Percentiles rank a stretch among this genome's conserved stretches.
Conservation (phyloP, 805 yeast species). For the Candida ponderosae region DNA sequence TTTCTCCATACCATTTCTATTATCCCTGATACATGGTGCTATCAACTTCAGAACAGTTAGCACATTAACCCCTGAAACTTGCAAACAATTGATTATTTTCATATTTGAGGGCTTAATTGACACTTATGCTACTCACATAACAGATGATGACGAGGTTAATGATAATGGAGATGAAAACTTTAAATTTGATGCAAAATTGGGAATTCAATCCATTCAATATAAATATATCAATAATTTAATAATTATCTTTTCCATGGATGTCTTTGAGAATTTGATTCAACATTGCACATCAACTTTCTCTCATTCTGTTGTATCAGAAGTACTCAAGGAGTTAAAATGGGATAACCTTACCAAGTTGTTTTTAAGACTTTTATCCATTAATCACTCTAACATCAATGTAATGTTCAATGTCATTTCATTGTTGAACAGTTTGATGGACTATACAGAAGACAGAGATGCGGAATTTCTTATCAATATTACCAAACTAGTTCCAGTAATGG, state of each 20-base stretch:
- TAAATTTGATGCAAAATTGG: constrained; percentile 13
- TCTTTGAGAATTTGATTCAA: constrained; percentile 38
- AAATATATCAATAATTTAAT: constrained; percentile 43
- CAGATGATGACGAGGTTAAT: constrained; percentile 10
- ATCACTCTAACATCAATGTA: constrained; percentile 44
- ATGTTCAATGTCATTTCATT: constrained; percentile 48
- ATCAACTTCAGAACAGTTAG: constrained; percentile 48
- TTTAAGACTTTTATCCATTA: constrained; percentile 34
- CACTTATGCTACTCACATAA: constrained; percentile 9
- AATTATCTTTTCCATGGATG: constrained; percentile 45
- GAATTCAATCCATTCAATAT: constrained; percentile 30
- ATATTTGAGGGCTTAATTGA: constrained; percentile 16
- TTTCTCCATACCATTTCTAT: constrained; percentile 49
- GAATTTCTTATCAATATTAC: constrained; percentile 3
- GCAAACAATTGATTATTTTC: constrained; percentile 22
- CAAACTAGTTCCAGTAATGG: constrained; percentile 21
- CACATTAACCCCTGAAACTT: constrained; percentile 39
- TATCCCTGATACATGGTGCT: constrained; percentile 48
- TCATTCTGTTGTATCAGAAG: constrained; percentile 12
- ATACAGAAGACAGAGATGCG: constrained; percentile 7
- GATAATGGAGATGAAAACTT: constrained; percentile 18
- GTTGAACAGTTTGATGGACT: constrained; percentile 33
- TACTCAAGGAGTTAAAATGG: constrained; percentile 19
- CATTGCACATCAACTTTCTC: constrained; percentile 11
- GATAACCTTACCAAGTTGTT: constrained; percentile 1